phyloP scores from a whole-genome alignment of 148 eudicot genomes.

The Polygonum maritimum region DNA sequence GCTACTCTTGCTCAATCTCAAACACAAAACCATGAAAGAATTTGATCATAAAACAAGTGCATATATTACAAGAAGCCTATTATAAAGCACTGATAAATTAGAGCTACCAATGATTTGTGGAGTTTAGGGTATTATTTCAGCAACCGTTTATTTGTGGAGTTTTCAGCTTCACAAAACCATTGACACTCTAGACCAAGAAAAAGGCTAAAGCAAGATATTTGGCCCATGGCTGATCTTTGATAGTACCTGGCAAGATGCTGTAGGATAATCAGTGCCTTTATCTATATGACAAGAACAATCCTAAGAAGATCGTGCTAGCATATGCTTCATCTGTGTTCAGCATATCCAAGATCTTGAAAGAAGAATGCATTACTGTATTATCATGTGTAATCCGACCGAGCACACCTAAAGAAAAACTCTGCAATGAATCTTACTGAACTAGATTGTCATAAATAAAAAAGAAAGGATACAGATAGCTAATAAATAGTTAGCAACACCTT shows the following conservation, averaged over 20 bases:
- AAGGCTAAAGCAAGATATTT: background rate
- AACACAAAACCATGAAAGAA: background rate
- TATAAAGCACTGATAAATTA: background rate
- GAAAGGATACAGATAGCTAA: background rate
- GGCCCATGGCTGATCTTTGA: background rate
- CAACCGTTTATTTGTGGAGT: background rate
- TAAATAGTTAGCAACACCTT: background rate
- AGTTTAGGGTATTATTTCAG: background rate
- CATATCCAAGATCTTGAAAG: constrained; percentile 1
- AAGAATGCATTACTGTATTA: background rate
- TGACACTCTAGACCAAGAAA: background rate
- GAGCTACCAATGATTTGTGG: too few species aligned
- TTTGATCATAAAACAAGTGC: background rate
- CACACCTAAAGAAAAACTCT: background rate
- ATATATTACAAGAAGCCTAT: background rate
- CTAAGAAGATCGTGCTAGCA: background rate
- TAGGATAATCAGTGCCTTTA: background rate
- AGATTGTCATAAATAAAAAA: background rate
- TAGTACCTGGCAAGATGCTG: background rate
- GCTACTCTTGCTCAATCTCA: background rate
- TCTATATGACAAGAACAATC: background rate
- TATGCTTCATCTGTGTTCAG: constrained; percentile 6
- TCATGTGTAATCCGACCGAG: too few species aligned
- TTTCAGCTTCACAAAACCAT: background rate
- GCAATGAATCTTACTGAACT: background rate